phyloP scores from a whole-genome alignment of 2,329 filamentous ascomycete genomes.

The Monilinia fructigena region DNA sequence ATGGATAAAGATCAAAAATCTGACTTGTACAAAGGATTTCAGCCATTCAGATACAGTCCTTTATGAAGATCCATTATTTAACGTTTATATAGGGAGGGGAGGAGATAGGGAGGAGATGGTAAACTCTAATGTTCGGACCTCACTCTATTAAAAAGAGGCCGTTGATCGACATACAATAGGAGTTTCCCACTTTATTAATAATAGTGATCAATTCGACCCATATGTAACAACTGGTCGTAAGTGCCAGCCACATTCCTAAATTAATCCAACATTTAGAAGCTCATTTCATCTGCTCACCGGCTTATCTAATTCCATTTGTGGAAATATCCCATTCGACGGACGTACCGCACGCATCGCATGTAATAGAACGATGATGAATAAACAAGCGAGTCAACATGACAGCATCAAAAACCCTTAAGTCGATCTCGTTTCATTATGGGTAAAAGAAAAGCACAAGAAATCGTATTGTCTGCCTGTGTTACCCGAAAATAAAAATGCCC shows the following conservation, averaged over 20 bases:
- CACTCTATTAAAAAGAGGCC: conserved; percentile 11
- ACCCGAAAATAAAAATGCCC: neutral
- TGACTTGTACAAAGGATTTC: no score
- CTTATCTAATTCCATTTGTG: conserved; percentile 10
- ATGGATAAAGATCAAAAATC: no score
- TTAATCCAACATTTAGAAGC: conserved; percentile 14
- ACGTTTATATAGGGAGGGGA: no score
- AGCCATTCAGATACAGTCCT: no score
- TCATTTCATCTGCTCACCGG: conserved; percentile 1
- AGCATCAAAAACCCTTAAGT: neutral
- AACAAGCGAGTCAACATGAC: neutral
- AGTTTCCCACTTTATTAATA: conserved; percentile 16
- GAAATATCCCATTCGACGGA: conserved; percentile 10
- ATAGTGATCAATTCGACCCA: neutral
- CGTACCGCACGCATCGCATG: neutral
- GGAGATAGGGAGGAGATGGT: no score
- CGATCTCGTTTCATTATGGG: conserved; percentile 3
- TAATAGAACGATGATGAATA: no score
- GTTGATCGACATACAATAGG: neutral
- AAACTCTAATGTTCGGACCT: conserved; percentile 12
- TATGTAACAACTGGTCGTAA: neutral
- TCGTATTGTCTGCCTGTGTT: neutral
- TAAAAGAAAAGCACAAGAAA: neutral
- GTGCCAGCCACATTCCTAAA: neutral
- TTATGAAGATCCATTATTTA: no score